phyloP scores from a whole-genome alignment of 2,329 filamentous ascomycete genomes.

The Chaetomium sp. region DNA sequence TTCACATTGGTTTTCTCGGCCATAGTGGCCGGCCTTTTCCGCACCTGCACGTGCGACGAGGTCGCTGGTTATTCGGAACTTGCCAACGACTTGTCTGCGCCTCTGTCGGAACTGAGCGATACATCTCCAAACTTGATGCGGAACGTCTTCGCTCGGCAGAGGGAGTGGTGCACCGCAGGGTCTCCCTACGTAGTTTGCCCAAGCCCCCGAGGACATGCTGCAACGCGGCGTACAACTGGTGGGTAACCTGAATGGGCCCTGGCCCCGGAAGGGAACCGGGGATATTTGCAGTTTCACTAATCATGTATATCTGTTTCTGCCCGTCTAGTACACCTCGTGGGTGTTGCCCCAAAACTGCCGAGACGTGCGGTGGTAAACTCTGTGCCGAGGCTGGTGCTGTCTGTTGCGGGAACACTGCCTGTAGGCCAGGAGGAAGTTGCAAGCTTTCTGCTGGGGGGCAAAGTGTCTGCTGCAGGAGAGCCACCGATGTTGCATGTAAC shows the following conservation, averaged over 20 bases:
- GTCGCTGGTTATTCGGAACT: constrained; percentile 1
- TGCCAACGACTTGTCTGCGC: background rate
- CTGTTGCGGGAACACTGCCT: background rate
- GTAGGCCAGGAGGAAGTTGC: background rate
- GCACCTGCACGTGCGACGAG: background rate
- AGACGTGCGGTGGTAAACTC: background rate
- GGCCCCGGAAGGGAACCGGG: too few species aligned
- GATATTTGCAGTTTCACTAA: too few species aligned
- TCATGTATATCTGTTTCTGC: background rate
- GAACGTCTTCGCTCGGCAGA: background rate
- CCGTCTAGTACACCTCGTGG: constrained; percentile 1
- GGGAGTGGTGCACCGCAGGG: constrained; percentile 1
- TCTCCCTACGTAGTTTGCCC: constrained; percentile 2
- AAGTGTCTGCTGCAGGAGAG: constrained; percentile 3
- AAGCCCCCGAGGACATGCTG: constrained; percentile 8
- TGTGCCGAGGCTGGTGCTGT: background rate
- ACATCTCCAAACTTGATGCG: background rate
- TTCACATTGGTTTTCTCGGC: background rate
- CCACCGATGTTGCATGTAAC: background rate
- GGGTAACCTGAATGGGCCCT: background rate
- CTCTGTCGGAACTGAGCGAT: background rate
- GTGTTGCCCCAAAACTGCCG: background rate
- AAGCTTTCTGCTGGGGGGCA: constrained; percentile 1
- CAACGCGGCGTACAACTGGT: background rate
- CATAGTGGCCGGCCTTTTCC: background rate